phyloP scores from a whole-genome alignment of 164 flowering plant genomes.

The Stephania yunnanensis region DNA sequence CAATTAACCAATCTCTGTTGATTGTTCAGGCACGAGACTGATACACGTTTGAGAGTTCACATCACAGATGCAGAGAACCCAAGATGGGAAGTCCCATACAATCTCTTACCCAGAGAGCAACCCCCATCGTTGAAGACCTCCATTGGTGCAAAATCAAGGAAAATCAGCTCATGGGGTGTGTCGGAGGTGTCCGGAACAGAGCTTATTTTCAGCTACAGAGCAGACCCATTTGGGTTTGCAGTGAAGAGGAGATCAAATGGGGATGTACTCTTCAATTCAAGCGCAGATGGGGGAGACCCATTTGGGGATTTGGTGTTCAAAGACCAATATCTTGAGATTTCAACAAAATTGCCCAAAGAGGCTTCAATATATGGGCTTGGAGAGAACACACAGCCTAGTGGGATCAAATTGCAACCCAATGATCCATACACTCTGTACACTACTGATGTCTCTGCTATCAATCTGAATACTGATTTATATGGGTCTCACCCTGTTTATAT shows the following conservation, averaged over 20 bases:
- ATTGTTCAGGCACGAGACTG: conserved; percentile 73
- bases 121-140: conserved; percentile 44
- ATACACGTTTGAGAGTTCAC: conserved; percentile 70
- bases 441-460: conserved; percentile 74
- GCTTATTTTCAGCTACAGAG: conserved; percentile 57
- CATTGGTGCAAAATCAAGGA: conserved; percentile 24
- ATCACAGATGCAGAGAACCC: conserved; percentile 56
- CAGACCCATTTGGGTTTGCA: conserved; percentile 78
- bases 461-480: conserved; percentile 73
- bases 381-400: conserved; percentile 86
- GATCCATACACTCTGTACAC: conserved; percentile 93
- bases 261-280: conserved; percentile 69
- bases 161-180: conserved; percentile 17
- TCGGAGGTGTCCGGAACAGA: conserved; percentile 47
- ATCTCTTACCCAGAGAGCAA: conserved; percentile 60
- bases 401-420: conserved; percentile 66
- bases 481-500: conserved; percentile 96
- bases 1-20: conserved; percentile 12
- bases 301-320: conserved; percentile 72
- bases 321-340: conserved; percentile 87
- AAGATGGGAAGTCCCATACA: conserved; percentile 85
- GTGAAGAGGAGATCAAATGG: conserved; percentile 78
- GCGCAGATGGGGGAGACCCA: conserved; percentile 46
- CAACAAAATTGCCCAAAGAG: conserved; percentile 69
- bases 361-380: conserved; percentile 91